Evolutionary conservation across 2,329 filamentous ascomycete genomes (phyloP), one percentile per base, ranked within the genome.

Genomic region (Laburnicola sp.): DNA sequence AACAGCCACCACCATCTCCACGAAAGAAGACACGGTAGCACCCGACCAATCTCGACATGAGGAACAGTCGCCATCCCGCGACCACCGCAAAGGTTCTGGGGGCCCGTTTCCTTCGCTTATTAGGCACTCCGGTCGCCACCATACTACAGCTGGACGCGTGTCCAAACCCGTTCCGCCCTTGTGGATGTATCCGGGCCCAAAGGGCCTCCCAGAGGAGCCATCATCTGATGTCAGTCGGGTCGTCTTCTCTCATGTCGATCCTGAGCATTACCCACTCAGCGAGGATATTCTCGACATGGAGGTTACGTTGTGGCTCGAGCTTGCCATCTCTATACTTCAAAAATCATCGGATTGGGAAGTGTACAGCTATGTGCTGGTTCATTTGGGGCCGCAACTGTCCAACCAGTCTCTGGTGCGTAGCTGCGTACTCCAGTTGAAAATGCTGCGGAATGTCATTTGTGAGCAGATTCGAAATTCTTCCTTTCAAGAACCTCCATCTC

Each of bases 331-430:
- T n/a, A 76, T 94, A n/a, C 75, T 96, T 37, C 84, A 88, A 58
- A 81, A 85, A 48, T 88, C 87, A 35, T 83, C 84, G 41, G 87
- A 94, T 55, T 97, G 93, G 92, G 91, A 97, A 68, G 78, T 96
- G 1, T 96, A 96, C 77, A 93, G 90, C 72, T 97, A 93, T 68
- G 82, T 93, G 16, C 78, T 99, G 27, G 88, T 91, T 4, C 89
- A 96, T 70, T 77, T 97, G 7, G 89, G 91, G 1, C 87, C 89
- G 26, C 93, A 97, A 64, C 79, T 99, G 22, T 89, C 87, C 70
- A 99, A 99, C 62, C 91, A 94, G 65, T 86, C 89, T 9, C 79
- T 97, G 10, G 97, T 97, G 69, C 81, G 80, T 53, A 85, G 82
- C 46, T 85, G 89, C 4, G 84, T 89, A 32, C 80, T 84, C 2